phyloP scores from a whole-genome alignment of 129 eudicot genomes.

The Daucus carota region DH1_v3.0 NC_030381.2:2209501-2210000 shows the following conservation, averaged over 20 bases:
- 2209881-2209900: constrained; percentile 78
- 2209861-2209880: constrained; percentile 84
- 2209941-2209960: background rate
- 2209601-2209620: constrained; percentile 78
- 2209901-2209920: constrained; percentile 86
- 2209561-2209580: constrained; percentile 76
- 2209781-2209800: constrained; percentile 86
- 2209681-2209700: constrained; percentile 74
- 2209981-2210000: background rate
- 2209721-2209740: constrained; percentile 76
- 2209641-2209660: constrained; percentile 83
- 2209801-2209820: constrained; percentile 95
- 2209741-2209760: constrained; percentile 86
- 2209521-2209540: constrained; percentile 93
- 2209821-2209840: constrained; percentile 77
- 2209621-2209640: constrained; percentile 73
- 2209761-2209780: constrained; percentile 95
- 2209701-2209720: constrained; percentile 79
- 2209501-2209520: constrained; percentile 88
- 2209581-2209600: constrained; percentile 74
- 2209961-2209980: background rate
- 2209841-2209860: constrained; percentile 89
- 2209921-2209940: background rate
- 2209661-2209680: constrained; percentile 73
- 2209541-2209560: constrained; percentile 94